A percentile compares a stretch with the other conserved stretches of the same genome.
Evolutionary conservation across 164 flowering plant species (phyloP).

Genomic region (Umbilicus rupestris): DNA sequence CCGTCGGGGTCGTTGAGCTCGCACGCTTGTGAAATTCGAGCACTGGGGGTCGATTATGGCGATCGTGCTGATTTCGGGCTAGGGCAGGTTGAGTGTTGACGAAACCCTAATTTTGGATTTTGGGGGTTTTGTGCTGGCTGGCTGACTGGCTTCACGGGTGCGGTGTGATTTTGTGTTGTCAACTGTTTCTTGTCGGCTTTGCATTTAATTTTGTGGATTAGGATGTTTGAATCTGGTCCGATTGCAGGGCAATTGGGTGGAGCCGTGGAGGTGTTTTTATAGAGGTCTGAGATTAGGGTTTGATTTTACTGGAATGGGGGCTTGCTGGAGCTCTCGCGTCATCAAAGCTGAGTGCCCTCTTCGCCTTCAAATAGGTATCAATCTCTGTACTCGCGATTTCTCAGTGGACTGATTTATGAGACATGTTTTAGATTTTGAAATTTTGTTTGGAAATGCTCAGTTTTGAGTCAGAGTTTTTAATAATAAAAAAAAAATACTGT

Average conservation of each 20-base stretch:
- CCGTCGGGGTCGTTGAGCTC: too few relatives aligned
- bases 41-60: too few relatives aligned
- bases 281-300: too few relatives aligned
- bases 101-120: background rate
- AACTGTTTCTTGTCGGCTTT: background rate
- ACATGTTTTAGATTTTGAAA: background rate
- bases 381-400: background rate
- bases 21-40: too few relatives aligned
- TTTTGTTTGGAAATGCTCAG: too few relatives aligned
- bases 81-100: background rate
- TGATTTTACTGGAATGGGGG: constrained; percentile 28
- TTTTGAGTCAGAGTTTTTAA: too few relatives aligned
- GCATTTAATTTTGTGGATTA: background rate
- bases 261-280: too few relatives aligned
- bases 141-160: background rate
- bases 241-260: background rate
- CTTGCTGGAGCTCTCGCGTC: constrained; percentile 35
- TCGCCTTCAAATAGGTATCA: constrained; percentile 21
- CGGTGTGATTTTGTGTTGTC: background rate
- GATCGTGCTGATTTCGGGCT: background rate
- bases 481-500: too few relatives aligned
- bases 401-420: background rate
- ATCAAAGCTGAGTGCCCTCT: constrained; percentile 44
- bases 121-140: too few relatives aligned
- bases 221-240: background rate